Evolutionary conservation across 2,329 filamentous ascomycete species (phyloP).

Genomic region (Fusarium hainanense): DNA sequence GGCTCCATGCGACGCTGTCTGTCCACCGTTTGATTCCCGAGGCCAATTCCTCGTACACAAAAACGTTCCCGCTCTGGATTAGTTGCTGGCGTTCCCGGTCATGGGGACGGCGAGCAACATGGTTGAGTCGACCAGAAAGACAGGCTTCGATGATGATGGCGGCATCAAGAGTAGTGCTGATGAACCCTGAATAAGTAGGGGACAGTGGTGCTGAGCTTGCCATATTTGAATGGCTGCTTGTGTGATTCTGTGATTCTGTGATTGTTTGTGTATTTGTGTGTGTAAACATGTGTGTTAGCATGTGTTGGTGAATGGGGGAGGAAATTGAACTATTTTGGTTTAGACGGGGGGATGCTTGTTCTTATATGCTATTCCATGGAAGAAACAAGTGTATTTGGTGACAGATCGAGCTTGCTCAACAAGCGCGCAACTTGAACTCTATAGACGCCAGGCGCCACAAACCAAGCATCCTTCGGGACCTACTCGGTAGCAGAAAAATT

Average conservation of each 20-base stretch:
- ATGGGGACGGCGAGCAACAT: constrained; percentile 85
- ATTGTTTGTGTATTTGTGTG: background rate
- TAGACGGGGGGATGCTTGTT: background rate
- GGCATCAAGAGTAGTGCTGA: constrained; percentile 78
- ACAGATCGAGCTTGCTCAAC: background rate
- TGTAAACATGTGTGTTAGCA: background rate
- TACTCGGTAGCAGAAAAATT: background rate
- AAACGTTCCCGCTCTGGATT: constrained; percentile 85
- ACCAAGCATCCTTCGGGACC: background rate
- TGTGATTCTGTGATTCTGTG: background rate
- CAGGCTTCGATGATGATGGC: constrained; percentile 84
- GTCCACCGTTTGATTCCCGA: constrained; percentile 96
- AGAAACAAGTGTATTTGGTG: background rate
- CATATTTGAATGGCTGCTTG: background rate
- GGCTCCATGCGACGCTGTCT: constrained; percentile 90
- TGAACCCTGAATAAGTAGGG: constrained; percentile 75
- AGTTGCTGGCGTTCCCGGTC: constrained; percentile 82
- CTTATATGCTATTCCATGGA: background rate
- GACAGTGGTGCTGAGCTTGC: constrained; percentile 53
- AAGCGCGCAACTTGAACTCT: background rate
- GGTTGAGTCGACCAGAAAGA: constrained; percentile 74
- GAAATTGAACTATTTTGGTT: background rate
- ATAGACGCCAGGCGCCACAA: background rate
- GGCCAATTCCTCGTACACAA: constrained; percentile 91
- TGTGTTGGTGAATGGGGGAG: background rate